Base-by-base conservation (phyloP, 1,139 yeast genomes). In the Arxiozyma slooffiae region DNA sequence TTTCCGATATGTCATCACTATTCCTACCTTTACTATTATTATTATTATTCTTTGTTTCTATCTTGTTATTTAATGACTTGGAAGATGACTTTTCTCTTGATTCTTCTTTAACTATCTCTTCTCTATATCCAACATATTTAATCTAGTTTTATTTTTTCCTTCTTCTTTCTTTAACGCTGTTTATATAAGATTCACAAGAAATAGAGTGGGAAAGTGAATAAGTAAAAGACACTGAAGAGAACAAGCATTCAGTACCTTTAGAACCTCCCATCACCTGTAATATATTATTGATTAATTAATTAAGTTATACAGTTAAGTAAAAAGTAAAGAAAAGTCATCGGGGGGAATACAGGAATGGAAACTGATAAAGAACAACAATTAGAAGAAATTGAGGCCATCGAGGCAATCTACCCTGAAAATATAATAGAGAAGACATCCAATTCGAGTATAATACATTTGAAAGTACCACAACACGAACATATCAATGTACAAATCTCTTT, bases 341-440 rank as follows among this genome's bases (percentile, higher is more conserved):
- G 11, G 3, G 2, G 36, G 14, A n/a, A n/a, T n/a, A 30, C 14
- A 23, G 38, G 49, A 55, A 57, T 60, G 58, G 56, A 30, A n/a
- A 17, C 46, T 16, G 49, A 58, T 41, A 58, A 70, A 21, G 80
- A 80, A 57, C 89, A 85, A 49, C 70, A 86, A 16, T 62, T 67
- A n/a, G 95, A 88, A 52, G 98, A 92, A 62, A 68, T 87, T 24
- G 80, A 78, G 48, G 94, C 96, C 14, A 81, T 90, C 21, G 85
- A 86, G 55, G 95, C 96, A 2, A 90, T 92, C n/a, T 90, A 80
- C 61, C 96, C 95, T 0, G 85, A 75, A 17, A 73, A 75, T 44
- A 59, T 79, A 51, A 64, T 60, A 0, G 74, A 57, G 52, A 71
- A 71, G 47, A 69, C 74, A 9, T 70, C 71, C 3, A 63, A 64